Percentiles rank a stretch among this genome's conserved stretches.
These are phyloP conservation scores for Cudoniella acicularis DNA, from an alignment of 495 filamentous ascomycete genomes.

Conservation along the genomic window DNA sequence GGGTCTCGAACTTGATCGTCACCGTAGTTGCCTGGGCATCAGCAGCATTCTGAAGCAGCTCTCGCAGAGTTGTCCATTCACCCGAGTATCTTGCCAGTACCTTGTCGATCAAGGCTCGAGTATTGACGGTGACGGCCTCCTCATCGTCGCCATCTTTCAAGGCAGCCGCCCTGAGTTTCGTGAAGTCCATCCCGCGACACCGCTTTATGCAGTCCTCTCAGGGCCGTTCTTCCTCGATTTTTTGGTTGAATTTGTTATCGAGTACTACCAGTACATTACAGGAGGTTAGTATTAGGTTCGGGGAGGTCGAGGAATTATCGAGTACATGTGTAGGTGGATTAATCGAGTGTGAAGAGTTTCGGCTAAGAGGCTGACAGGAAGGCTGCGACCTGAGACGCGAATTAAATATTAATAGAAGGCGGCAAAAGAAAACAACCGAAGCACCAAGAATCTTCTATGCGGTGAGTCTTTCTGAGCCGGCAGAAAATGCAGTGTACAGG, in stretches of 20 bases:
- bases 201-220: neutral
- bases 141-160: slow-evolving; percentile 83
- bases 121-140: slow-evolving; percentile 98
- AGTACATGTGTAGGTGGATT: neutral
- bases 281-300: neutral
- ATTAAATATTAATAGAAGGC: neutral
- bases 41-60: slow-evolving; percentile 96
- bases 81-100: slow-evolving; percentile 92
- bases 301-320: neutral
- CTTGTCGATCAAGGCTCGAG: slow-evolving; percentile 94
- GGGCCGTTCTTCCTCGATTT: neutral
- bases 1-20: slow-evolving; percentile 83
- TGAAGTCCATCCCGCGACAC: slow-evolving; percentile 59
- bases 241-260: neutral
- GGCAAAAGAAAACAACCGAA: neutral
- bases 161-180: slow-evolving; percentile 78
- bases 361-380: neutral
- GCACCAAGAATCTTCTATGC: neutral
- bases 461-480: neutral
- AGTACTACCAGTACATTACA: too few species aligned
- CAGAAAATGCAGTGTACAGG: neutral
- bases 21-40: slow-evolving; percentile 90
- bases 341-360: neutral
- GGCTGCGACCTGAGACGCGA: neutral
- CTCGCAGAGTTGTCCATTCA: slow-evolving; percentile 82